Evolutionary conservation across 169 alveolate species (phyloP).

Genomic region (Theileria equi): DNA sequence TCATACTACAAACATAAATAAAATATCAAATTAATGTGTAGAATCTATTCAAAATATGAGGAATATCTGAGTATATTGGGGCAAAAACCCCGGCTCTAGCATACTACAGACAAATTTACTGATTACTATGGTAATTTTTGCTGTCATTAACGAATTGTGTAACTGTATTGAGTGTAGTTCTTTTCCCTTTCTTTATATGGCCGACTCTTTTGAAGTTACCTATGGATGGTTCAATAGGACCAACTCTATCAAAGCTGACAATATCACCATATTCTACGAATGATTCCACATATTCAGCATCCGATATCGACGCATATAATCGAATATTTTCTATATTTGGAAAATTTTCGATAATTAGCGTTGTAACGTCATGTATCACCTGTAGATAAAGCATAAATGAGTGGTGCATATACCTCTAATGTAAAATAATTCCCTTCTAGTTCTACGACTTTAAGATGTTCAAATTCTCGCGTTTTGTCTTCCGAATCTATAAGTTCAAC

Average conservation of each 20-base stretch:
- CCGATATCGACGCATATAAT: slow-evolving; percentile 17
- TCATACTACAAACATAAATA: background rate
- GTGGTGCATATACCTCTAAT: background rate
- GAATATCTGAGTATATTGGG: background rate
- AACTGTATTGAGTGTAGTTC: slow-evolving; percentile 39
- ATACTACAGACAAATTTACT: background rate
- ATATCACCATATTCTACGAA: background rate
- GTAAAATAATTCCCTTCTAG: slow-evolving; percentile 48
- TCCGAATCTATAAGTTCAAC: background rate
- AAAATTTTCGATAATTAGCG: background rate
- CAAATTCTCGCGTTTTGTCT: no score
- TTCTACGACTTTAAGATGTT: slow-evolving; percentile 25
- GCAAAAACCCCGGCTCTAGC: background rate
- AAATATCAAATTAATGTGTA: background rate
- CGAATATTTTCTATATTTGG: slow-evolving; percentile 22
- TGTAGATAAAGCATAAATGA: background rate
- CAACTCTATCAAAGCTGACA: slow-evolving; percentile 11
- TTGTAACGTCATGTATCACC: slow-evolving; percentile 23
- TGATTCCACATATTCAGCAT: background rate
- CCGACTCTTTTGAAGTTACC: slow-evolving; percentile 19
- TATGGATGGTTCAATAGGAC: slow-evolving; percentile 23
- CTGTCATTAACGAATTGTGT: background rate
- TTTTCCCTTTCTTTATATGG: slow-evolving; percentile 29
- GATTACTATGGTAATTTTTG: background rate
- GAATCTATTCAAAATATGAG: no score